Evolutionary conservation across 2,329 filamentous ascomycete genomes (phyloP).

Genomic region (Trichoderma breve): DNA sequence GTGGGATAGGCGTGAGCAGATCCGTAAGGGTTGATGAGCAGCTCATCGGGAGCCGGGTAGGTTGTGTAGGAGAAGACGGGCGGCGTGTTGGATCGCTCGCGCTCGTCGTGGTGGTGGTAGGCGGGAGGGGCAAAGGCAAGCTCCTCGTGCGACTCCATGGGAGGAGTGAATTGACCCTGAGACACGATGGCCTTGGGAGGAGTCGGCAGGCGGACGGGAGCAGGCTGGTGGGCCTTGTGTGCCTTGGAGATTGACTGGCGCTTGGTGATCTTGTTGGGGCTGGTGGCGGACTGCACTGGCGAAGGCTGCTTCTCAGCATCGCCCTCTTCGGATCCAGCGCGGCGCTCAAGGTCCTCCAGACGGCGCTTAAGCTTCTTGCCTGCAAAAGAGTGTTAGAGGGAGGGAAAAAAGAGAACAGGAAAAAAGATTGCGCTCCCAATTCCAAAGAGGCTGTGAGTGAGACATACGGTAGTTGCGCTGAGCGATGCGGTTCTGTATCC

Average conservation of each 20-base stretch:
- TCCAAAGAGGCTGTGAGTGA: not conserved
- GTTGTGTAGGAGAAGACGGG: constrained; percentile 65
- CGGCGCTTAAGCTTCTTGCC: constrained; percentile 92
- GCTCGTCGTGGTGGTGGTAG: constrained; percentile 46
- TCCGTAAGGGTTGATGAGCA: constrained; percentile 59
- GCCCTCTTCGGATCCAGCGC: constrained; percentile 60
- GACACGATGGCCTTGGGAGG: constrained; percentile 40
- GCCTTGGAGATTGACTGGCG: constrained; percentile 32
- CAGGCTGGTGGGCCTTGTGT: constrained; percentile 30
- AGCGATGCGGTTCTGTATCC: constrained; percentile 96
- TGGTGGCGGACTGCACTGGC: constrained; percentile 30
- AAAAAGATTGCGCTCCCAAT: not conserved
- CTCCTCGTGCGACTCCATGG: constrained; percentile 62
- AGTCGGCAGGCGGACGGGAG: constrained; percentile 20
- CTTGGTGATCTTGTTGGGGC: constrained; percentile 45
- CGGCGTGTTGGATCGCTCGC: constrained; percentile 69
- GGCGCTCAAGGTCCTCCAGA: constrained; percentile 78
- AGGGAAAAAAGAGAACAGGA: not conserved
- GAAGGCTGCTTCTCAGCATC: constrained; percentile 39
- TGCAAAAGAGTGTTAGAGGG: constrained; percentile 36
- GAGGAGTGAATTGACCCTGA: constrained; percentile 59
- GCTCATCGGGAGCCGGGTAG: constrained; percentile 66
- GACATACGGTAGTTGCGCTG: constrained; percentile 92
- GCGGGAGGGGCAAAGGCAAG: constrained; percentile 55
- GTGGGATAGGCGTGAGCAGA: constrained; percentile 51